Evolutionary conservation across 768 basidiomycete genomes (phyloP), one percentile per base, ranked within the genome.

Genomic region (Mycena haematopus): DNA sequence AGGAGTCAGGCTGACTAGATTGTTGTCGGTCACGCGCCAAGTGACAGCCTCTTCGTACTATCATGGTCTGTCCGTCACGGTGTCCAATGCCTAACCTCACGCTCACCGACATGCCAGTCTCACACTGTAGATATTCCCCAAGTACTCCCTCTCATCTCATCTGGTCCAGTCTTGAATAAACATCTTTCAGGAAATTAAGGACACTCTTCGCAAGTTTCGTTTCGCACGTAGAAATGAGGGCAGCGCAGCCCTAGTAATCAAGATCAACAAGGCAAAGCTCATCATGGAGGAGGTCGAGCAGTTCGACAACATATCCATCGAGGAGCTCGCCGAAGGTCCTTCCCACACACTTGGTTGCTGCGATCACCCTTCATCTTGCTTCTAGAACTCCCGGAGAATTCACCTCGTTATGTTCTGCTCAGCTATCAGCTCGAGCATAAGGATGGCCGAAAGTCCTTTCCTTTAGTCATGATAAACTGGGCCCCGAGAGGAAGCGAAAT

Each of bases 391-490:
- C 95, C 95, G 0, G 93, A 91, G 77, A 91, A 89, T 71, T 84
- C 90, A 9, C 95, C 95, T 6, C 85, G 95, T 68, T 95, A 92
- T 73, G 88, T 96, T 50, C 74, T 96, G 25, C 81, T 95, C 49
- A 94, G 92, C 11, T 90, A 95, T 69, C 91, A 92, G 70, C 83
- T 95, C 36, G 81, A 82, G 54, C 92, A 96, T 73, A 72, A 72
- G 10, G 95, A 96, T 70, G 95, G 94, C 3, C 82, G 95, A 50
- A 91, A 82, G 62, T 95, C 92, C 1, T 92, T 89, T 68, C 95
- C 95, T 2, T 79, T 97, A 13, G 87, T 93, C 14, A 80, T 96
- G 50, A 78, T 97, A 74, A 95, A 96, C 78, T 97, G 95, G 95
- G 84, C 86, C 25, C 95, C 94, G 19, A 82, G 78, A 3, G 82